Percentiles rank a stretch among this genome's conserved stretches.
phyloP scores from a whole-genome alignment of 1,284 basidiomycete genomes.

The Hymenochaete sp. region DNA sequence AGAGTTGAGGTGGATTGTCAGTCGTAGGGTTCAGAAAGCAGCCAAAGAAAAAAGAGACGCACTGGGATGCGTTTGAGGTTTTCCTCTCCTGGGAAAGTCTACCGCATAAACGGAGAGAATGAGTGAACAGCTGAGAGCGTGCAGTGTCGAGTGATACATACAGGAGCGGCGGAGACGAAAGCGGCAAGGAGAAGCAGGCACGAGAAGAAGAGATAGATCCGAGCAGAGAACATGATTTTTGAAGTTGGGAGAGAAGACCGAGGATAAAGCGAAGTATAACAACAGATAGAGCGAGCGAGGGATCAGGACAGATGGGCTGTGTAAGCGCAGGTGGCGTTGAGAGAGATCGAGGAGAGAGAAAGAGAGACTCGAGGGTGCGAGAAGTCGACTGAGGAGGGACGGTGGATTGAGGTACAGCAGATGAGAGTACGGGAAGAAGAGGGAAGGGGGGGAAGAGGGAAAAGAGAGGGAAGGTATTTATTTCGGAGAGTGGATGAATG shows the following conservation, averaged over 20 bases:
- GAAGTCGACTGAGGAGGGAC: not conserved
- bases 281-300: too few species aligned
- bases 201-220: conserved; percentile 11
- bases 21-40: not conserved
- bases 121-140: not conserved
- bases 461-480: not conserved
- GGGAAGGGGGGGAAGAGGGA: not conserved
- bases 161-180: conserved; percentile 11
- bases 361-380: not conserved
- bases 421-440: not conserved
- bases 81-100: conserved; percentile 1
- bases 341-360: not conserved
- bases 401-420: too few species aligned
- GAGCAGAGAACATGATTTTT: conserved; percentile 8
- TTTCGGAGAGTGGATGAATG: not conserved
- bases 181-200: conserved; percentile 8
- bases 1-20: not conserved
- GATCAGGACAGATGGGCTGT: too few species aligned
- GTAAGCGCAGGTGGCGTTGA: too few species aligned
- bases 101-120: too few species aligned
- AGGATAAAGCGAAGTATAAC: too few species aligned
- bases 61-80: conserved; percentile 11
- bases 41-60: conserved; percentile 2
- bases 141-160: conserved; percentile 1
- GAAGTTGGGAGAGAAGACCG: too few species aligned